Conservation (phyloP, 1,139 yeast genomes). For the Entelexis sorbosivorans region DNA sequence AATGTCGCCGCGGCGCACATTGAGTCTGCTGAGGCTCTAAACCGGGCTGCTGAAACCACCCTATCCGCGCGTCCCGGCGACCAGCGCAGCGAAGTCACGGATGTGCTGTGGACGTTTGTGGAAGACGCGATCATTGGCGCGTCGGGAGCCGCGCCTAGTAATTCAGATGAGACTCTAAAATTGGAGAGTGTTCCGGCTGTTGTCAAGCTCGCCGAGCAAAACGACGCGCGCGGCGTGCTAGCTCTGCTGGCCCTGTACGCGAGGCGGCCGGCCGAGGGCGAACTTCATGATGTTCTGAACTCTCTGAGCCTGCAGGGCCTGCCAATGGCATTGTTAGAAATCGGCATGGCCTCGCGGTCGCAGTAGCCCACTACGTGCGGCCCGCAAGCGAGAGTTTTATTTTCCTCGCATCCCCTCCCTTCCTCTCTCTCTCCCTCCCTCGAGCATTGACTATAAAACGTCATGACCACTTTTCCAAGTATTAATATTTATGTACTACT, state of each 20-base stretch:
- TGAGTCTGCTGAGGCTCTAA: background rate
- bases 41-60: background rate
- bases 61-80: background rate
- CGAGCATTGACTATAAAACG: background rate
- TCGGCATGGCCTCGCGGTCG: slow-evolving; percentile 5
- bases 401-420: too few species aligned
- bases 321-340: slow-evolving; percentile 1
- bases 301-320: background rate
- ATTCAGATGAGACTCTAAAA: background rate
- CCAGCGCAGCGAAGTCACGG: background rate
- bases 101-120: background rate
- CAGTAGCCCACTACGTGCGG: too few species aligned
- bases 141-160: background rate
- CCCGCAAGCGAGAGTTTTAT: too few species aligned
- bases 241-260: slow-evolving; percentile 11
- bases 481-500: slow-evolving; percentile 1
- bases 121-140: background rate
- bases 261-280: background rate
- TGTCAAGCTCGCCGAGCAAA: background rate
- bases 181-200: background rate
- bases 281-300: background rate
- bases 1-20: background rate
- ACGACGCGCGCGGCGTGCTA: slow-evolving; percentile 10
- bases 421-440: too few species aligned
- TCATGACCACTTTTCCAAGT: background rate